Percentiles rank a stretch among this genome's conserved stretches.
Evolutionary conservation across 345 rosid genomes (phyloP).

Genomic region (Camelina sativa): DNA sequence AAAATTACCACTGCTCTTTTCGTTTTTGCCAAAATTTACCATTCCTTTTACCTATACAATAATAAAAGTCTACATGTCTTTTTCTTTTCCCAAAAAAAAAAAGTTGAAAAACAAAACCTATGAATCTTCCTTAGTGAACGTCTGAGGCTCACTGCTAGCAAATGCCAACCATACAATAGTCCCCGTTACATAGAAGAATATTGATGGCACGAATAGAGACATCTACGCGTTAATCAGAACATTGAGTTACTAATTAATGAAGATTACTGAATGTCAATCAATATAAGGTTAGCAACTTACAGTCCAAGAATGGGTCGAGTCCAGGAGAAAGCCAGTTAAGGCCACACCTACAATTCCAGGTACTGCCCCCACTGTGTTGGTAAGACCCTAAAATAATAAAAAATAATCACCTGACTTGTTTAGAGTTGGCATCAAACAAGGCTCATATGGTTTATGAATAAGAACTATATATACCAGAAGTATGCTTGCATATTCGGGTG

Average conservation of each 20-base stretch:
- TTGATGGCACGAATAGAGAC: constrained; percentile 83
- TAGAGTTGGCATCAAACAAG: background rate
- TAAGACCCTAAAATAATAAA: constrained; percentile 65
- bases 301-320: constrained; percentile 94
- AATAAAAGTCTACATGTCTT: background rate
- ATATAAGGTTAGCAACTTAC: constrained; percentile 57
- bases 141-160: constrained; percentile 89
- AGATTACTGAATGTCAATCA: background rate
- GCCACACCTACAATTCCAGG: constrained; percentile 95
- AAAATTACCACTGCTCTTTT: constrained; percentile 37
- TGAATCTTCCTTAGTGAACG: constrained; percentile 55
- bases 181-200: constrained; percentile 93
- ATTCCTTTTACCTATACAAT: constrained; percentile 38
- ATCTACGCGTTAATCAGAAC: constrained; percentile 46
- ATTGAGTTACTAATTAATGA: background rate
- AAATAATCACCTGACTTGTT: background rate
- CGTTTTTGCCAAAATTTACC: constrained; percentile 8
- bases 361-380: constrained; percentile 88
- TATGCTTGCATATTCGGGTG: constrained; percentile 92
- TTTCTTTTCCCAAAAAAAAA: background rate
- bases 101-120: constrained; percentile 25
- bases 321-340: constrained; percentile 89
- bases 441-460: background rate
- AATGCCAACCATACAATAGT: constrained; percentile 84
- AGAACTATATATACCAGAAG: constrained; percentile 59